Evolutionary conservation across 2,329 filamentous ascomycete species (phyloP), one percentile per base, ranked within the genome.

Genomic region (Aspergillus intermedius): DNA sequence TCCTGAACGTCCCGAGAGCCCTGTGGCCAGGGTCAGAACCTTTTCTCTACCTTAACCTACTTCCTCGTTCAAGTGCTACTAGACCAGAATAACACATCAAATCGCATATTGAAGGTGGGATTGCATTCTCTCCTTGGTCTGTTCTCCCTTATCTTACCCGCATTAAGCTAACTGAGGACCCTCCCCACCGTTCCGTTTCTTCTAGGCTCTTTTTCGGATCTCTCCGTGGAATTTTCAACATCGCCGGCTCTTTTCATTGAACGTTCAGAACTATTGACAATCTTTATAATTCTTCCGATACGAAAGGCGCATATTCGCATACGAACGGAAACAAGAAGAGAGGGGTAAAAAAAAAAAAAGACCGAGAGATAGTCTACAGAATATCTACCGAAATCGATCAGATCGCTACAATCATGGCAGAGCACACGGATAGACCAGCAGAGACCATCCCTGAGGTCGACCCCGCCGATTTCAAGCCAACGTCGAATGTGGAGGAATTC

Each of bases 401-500:
- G 30, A 47, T 40, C 42, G 49, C 19, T 41, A 28, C 44, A 19
- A 55, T 41, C 45, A 67, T 67, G 64, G 62, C 64, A 43, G 61
- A 66, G 45, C 56, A 56, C 30, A 56, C 51, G 47, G 54, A 65
- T 45, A 58, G 56, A 17, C 50, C 55, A n/a, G 57, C 60, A 22
- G 61, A 67, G 42, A 60, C 61, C 25, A 61, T 67, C 44, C 59
- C 52, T 39, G 54, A 54, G 35, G 46, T 53, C 22, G 58, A 59
- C 10, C 51, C 44, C 32, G 56, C 58, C 42, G 61, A 60, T 21
- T 44, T 66, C 47, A 62, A 60, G 46, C 61, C 63, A n/a, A 48
- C 62, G 39, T 65, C 64, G 12, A 66, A 66, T 49, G 58, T 50
- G 6, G 61, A 63, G 15, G 61, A 60, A 34, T 52, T 58, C 43